Conservation (phyloP, 495 filamentous ascomycete species). For the Saxispiralis lemnorum region DNA sequence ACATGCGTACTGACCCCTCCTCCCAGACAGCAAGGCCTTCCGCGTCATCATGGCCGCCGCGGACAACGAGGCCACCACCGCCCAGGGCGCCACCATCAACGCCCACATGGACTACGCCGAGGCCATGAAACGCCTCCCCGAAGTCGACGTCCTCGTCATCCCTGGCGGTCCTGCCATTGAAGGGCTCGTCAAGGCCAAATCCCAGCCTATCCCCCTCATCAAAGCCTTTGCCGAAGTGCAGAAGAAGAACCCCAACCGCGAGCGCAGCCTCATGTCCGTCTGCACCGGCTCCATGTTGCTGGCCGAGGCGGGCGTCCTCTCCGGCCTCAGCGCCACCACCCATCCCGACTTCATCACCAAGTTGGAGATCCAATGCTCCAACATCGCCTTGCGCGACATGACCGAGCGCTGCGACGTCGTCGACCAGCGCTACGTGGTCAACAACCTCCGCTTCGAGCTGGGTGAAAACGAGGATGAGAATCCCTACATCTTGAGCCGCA, state of each 20-base stretch:
- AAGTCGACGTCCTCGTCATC: slow-evolving; percentile 56
- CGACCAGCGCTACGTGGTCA: slow-evolving; percentile 63
- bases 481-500: slow-evolving; percentile 41
- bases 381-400: slow-evolving; percentile 32
- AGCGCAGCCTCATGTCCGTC: slow-evolving; percentile 58
- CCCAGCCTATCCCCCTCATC: slow-evolving; percentile 46
- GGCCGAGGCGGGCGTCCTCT: slow-evolving; percentile 50
- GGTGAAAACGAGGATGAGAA: slow-evolving; percentile 55
- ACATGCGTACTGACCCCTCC: slow-evolving; percentile 2
- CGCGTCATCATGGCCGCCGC: slow-evolving; percentile 25
- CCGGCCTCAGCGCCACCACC: slow-evolving; percentile 45
- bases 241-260: slow-evolving; percentile 44
- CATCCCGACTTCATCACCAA: slow-evolving; percentile 28
- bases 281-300: slow-evolving; percentile 60
- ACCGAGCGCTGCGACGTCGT: slow-evolving; percentile 53
- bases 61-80: slow-evolving; percentile 21
- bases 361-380: slow-evolving; percentile 45
- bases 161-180: slow-evolving; percentile 40
- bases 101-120: slow-evolving; percentile 39
- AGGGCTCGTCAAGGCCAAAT: slow-evolving; percentile 36
- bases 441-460: slow-evolving; percentile 60
- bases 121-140: slow-evolving; percentile 41
- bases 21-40: slow-evolving; percentile 29
- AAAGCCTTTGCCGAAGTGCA: slow-evolving; percentile 49
- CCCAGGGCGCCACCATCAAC: slow-evolving; percentile 28